Evolutionary conservation across 257 asterid genomes (phyloP), one percentile per base, ranked within the genome.

Genomic region (Solanum raphanifolium): DNA sequence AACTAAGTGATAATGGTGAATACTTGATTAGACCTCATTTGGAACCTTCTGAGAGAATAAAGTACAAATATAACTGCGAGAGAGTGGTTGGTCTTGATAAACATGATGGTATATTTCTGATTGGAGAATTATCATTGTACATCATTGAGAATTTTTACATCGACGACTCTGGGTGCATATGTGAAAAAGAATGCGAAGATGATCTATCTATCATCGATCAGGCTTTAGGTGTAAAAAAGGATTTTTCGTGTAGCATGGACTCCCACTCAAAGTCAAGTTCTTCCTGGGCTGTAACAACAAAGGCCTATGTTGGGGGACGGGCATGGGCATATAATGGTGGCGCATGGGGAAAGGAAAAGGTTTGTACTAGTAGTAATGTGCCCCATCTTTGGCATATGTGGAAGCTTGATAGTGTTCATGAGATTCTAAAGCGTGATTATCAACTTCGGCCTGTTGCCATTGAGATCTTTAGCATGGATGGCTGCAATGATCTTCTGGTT

Each of bases 281-380:
- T 75, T 96, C 98, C 27, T 96, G 99, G 99, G 94, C 93, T 92
- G 96, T 93, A 48, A 89, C 98, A 35, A 93, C 88, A 36, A 97
- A 92, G 91, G 89, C 95, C 86, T 94, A 92, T 87, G 91, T 93
- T 75, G 98, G 98, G 86, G 99, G 98, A 83, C 92, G 99, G 92
- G 99, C 99, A 85, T 97, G 99, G 99, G 99, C 99, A 25, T 97
- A 94, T 83, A 97, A 92, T 91, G 99, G 99, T 88, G 99, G 99
- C 87, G 99, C 99, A 38, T 97, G 99, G 99, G 99, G 99, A 34
- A 97, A 94, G 94, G 99, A 97, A 92, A 97, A 93, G 89, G 93
- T 94, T 87, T 93, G 94, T 85, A 91, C 91, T 87, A 92, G 94
- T 87, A 93, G 99, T 46, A 94, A 93, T 88, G 96, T 93, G 87